phyloP scores from a whole-genome alignment of 1,284 basidiomycete species.

The Porodaedalea pini region DNA sequence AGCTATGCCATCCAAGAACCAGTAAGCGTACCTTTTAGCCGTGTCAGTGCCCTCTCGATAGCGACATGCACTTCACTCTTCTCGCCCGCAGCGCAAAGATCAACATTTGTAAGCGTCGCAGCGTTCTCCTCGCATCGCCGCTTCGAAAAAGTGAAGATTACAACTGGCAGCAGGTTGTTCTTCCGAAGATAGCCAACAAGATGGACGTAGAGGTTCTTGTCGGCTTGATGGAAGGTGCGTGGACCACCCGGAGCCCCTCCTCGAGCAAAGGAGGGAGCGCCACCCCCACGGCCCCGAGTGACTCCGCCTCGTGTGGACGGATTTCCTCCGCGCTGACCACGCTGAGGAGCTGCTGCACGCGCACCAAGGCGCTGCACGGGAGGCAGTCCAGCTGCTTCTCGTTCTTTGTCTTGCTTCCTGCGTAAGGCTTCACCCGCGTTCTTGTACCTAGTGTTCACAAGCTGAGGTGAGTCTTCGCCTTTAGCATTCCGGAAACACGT shows the following conservation, averaged over 20 bases:
- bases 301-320: conserved; percentile 36
- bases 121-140: conserved; percentile 97
- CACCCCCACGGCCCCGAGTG: conserved; percentile 45
- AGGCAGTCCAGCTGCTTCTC: conserved; percentile 87
- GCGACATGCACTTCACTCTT: conserved; percentile 97
- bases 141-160: conserved; percentile 97
- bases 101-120: conserved; percentile 80
- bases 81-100: conserved; percentile 79
- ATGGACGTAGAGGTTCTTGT: conserved; percentile 94
- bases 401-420: conserved; percentile 96
- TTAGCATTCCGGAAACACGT: conserved; percentile 13
- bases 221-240: conserved; percentile 66
- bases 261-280: conserved; percentile 36
- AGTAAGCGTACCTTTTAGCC: conserved; percentile 74
- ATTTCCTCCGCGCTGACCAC: conserved; percentile 52
- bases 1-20: conserved; percentile 1
- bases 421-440: conserved; percentile 85
- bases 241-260: conserved; percentile 51
- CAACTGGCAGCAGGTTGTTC: conserved; percentile 84
- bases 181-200: conserved; percentile 86
- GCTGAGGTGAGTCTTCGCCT: not conserved
- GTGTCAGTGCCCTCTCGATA: conserved; percentile 87
- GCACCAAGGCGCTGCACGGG: conserved; percentile 80
- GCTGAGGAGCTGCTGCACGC: conserved; percentile 66
- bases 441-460: conserved; percentile 61